Percentiles rank a stretch among this genome's conserved stretches.
These are phyloP conservation scores for Neonectria faginata DNA, from an alignment of 2,329 filamentous ascomycete species.

Conservation along the genomic window DNA sequence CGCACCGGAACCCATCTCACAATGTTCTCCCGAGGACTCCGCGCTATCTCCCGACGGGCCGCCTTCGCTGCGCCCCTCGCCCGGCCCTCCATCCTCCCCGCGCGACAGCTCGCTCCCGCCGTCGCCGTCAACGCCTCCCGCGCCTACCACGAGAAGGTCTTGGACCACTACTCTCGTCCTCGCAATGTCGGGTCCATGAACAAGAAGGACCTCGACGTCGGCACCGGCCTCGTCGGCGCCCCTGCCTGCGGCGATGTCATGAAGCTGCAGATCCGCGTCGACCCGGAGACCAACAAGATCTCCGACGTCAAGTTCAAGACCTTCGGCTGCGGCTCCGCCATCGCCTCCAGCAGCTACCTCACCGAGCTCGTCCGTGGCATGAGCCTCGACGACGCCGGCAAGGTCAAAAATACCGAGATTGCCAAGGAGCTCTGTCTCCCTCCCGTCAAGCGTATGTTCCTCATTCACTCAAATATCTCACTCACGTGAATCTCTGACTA, in stretches of 20 bases:
- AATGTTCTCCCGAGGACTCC: conserved; percentile 62
- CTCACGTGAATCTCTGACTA: conserved; percentile 37
- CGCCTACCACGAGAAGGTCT: conserved; percentile 66
- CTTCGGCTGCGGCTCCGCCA: conserved; percentile 93
- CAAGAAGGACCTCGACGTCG: conserved; percentile 85
- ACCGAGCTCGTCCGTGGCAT: conserved; percentile 96
- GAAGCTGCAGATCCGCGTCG: conserved; percentile 84
- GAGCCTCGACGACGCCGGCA: conserved; percentile 90
- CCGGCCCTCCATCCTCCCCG: conserved; percentile 52
- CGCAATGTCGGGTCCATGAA: conserved; percentile 68
- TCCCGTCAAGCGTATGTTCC: conserved; percentile 82
- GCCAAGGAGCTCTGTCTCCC: conserved; percentile 94
- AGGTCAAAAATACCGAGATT: conserved; percentile 97
- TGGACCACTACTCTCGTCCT: conserved; percentile 64
- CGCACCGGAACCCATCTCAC: conserved; percentile 34
- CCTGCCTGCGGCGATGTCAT: conserved; percentile 92
- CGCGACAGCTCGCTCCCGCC: conserved; percentile 57
- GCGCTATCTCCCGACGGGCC: conserved; percentile 58
- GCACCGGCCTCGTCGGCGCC: conserved; percentile 90
- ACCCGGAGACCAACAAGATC: conserved; percentile 88
- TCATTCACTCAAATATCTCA: conserved; percentile 19
- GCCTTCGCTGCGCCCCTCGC: conserved; percentile 54
- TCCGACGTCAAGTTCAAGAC: conserved; percentile 98
- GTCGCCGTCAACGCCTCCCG: conserved; percentile 56
- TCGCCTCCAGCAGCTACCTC: conserved; percentile 93